Base-by-base conservation (phyloP, 495 filamentous ascomycete species). In the Penicillium egyptiacum region DNA sequence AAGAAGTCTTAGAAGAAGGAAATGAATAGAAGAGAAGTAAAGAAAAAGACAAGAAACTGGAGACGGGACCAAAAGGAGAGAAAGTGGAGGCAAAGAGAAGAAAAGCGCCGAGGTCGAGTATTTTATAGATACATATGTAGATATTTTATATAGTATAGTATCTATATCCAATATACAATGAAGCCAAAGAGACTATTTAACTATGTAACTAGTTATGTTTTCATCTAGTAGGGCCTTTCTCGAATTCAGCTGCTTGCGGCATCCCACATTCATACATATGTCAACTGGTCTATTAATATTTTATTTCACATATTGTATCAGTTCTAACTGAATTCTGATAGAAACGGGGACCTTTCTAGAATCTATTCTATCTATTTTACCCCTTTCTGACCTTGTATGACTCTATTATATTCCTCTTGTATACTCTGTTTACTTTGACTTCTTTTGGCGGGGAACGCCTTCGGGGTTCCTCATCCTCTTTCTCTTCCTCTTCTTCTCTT, bases 231-330 rank as follows among this genome's bases (percentile, higher is more conserved):
- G 14, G n/a, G 10, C 16, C 22, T 25, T 7, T 26, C 22, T 35
- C 50, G 39, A 10, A 26, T 53, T 55, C 59, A 65, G 62, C 62
- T 65, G 62, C 59, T 62, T 62, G 56, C 56, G 59, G 59, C 51
- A 45, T 25, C 30, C 25, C 31, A 31, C 26, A 5, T 31, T 16
- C 4, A 25, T 37, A 33, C 28, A 30, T 10, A 9, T 30, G 28
- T 5, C 5, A n/a, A n/a, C n/a, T n/a, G 33, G n/a, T 17, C 35
- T 39, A 39, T 39, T 39, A 17, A 39, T 37, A 37, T 26, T 16
- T 12, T 45, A 25, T 6, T 12, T 5, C 23, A 25, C 2, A 11
- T 30, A 17, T 19, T n/a, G 10, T 33, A 30, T 33, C 14, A 12
- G 30, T 12, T 33, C 8, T 5, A 20, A 48, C 23, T 42, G 39